phyloP scores from a whole-genome alignment of 2,329 filamentous ascomycete genomes.

The Talaromyces marneffei region DNA sequence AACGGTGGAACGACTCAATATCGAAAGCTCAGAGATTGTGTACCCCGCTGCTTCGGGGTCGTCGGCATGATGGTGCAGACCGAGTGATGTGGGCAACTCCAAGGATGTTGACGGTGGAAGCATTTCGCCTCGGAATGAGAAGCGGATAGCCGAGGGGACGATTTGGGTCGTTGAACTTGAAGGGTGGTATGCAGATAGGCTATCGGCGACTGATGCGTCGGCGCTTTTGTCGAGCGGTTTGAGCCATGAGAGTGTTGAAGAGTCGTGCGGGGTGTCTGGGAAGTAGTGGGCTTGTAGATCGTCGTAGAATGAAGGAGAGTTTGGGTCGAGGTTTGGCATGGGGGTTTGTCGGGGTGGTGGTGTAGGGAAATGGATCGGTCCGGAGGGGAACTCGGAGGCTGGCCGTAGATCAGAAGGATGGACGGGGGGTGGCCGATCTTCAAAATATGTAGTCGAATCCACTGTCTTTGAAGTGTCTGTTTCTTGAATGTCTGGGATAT shows the following conservation, averaged over 20 bases:
- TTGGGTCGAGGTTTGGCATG: slow-evolving; percentile 71
- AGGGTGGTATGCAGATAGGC: slow-evolving; percentile 76
- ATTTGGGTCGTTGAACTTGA: slow-evolving; percentile 62
- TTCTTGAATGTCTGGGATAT: slow-evolving; percentile 12
- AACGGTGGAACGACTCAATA: slow-evolving; percentile 72
- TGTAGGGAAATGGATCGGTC: slow-evolving; percentile 41
- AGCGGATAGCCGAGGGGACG: slow-evolving; percentile 67
- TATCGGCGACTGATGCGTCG: slow-evolving; percentile 38
- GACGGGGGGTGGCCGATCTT: slow-evolving; percentile 32
- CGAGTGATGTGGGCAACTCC: slow-evolving; percentile 67
- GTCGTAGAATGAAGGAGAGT: slow-evolving; percentile 73
- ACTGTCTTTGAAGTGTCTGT: background rate
- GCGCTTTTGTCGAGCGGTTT: slow-evolving; percentile 62
- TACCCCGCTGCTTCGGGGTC: slow-evolving; percentile 93
- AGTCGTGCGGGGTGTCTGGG: slow-evolving; percentile 77
- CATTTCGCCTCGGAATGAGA: slow-evolving; percentile 77
- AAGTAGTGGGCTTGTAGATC: slow-evolving; percentile 92
- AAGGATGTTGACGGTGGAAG: slow-evolving; percentile 71
- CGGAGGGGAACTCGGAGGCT: slow-evolving; percentile 33
- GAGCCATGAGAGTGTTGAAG: slow-evolving; percentile 86
- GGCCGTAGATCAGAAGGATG: slow-evolving; percentile 36
- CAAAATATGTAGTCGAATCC: slow-evolving; percentile 17
- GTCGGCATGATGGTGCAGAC: slow-evolving; percentile 87
- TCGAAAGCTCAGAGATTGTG: slow-evolving; percentile 78
- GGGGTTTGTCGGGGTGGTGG: slow-evolving; percentile 42